Conservation (phyloP, 1,139 yeast genomes). For the Candida smagusa region DNA sequence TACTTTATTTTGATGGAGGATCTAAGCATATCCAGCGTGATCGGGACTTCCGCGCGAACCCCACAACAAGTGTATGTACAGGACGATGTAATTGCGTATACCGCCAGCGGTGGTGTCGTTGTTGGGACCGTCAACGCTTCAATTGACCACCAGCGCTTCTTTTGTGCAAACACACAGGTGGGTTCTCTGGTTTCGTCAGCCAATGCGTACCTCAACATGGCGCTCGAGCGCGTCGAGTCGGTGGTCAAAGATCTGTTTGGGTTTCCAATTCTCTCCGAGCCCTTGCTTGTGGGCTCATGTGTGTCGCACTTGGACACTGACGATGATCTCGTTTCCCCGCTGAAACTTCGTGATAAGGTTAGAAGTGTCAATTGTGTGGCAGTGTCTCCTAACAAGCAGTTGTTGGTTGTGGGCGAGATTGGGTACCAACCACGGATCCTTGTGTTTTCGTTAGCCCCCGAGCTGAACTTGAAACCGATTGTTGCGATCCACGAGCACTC, state of each 20-base stretch:
- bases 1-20: background rate
- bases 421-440: conserved; percentile 66
- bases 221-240: conserved; percentile 8
- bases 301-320: background rate
- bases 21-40: conserved; percentile 18
- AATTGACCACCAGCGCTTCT: conserved; percentile 39
- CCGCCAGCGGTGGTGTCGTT: conserved; percentile 70
- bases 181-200: conserved; percentile 16
- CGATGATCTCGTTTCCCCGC: conserved; percentile 20
- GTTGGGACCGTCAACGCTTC: conserved; percentile 29
- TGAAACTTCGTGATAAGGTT: conserved; percentile 42
- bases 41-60: conserved; percentile 31
- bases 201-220: conserved; percentile 33
- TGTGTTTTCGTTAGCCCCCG: conserved; percentile 54
- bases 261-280: conserved; percentile 24
- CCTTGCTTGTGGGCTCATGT: conserved; percentile 21
- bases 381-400: conserved; percentile 48
- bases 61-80: conserved; percentile 36
- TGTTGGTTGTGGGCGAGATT: conserved; percentile 64
- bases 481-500: conserved; percentile 57
- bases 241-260: conserved; percentile 32
- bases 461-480: conserved; percentile 45
- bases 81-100: conserved; percentile 49
- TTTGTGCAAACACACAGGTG: conserved; percentile 41
- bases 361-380: conserved; percentile 55